A percentile compares a stretch with the other conserved stretches of the same genome.
phyloP scores from a whole-genome alignment of 225 moss, liverwort and hornwort genomes.

The Sphagnum tenellum region DNA sequence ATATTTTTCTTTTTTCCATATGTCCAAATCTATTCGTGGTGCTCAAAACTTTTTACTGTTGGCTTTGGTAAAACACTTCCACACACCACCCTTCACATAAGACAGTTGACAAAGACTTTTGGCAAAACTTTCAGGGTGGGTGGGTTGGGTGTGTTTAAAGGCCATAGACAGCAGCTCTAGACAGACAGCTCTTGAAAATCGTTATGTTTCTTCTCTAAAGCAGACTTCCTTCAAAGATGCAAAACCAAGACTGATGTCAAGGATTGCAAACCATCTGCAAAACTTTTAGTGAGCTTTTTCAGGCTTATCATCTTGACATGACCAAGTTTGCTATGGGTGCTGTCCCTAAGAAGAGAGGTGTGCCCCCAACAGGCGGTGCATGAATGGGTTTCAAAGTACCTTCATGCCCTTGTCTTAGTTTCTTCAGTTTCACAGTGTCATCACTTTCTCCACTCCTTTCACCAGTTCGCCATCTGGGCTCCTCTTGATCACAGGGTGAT shows the following conservation, averaged over 20 bases:
- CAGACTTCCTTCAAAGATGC: not conserved
- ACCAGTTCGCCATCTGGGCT: constrained; percentile 10
- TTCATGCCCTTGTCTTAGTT: constrained; percentile 23
- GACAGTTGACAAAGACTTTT: constrained; percentile 3
- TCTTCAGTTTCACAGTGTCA: constrained; percentile 18
- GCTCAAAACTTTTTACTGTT: not conserved
- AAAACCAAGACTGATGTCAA: not conserved
- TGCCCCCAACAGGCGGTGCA: constrained; percentile 20
- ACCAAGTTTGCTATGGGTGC: constrained; percentile 30
- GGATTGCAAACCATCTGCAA: not conserved
- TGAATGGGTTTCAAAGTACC: constrained; percentile 22
- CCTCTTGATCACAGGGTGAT: constrained; percentile 7
- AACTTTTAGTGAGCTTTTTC: not conserved
- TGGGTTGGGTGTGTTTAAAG: not conserved
- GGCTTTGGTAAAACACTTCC: not conserved
- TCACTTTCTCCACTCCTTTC: constrained; percentile 8
- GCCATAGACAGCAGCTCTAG: not conserved
- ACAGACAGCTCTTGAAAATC: too few relatives aligned
- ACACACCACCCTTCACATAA: not conserved
- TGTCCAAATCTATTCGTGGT: too few relatives aligned
- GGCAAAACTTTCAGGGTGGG: not conserved
- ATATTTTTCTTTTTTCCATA: too few relatives aligned
- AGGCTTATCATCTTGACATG: constrained; percentile 21
- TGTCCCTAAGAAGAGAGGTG: constrained; percentile 19
- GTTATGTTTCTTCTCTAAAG: not conserved